Evolutionary conservation across 202 grass and related monocot species (phyloP).

Genomic region (Panicum hallii): DNA sequence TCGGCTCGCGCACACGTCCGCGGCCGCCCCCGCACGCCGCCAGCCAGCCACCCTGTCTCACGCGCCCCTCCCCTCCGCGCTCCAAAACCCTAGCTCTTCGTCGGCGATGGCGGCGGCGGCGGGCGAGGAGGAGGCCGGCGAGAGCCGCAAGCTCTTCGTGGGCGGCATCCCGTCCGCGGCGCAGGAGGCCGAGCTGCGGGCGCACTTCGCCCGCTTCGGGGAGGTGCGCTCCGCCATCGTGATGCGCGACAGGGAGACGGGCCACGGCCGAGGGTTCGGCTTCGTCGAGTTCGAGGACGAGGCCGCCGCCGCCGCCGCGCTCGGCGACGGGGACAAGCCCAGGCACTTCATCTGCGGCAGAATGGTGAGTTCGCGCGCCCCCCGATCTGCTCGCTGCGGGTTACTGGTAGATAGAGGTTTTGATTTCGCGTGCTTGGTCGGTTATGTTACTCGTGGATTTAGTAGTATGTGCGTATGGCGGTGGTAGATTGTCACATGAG

Average conservation of each 20-base stretch:
- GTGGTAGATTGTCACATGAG: constrained; percentile 2
- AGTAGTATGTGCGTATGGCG: not conserved
- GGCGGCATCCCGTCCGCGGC: constrained; percentile 75
- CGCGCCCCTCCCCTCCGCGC: not conserved
- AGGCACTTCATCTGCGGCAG: constrained; percentile 68
- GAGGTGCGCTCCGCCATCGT: constrained; percentile 70
- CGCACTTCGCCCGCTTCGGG: constrained; percentile 69
- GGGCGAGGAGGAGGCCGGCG: constrained; percentile 6
- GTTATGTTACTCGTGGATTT: not conserved
- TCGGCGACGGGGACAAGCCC: constrained; percentile 63
- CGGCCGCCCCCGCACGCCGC: constrained; percentile 26
- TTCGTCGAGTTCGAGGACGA: constrained; percentile 87
- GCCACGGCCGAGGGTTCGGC: constrained; percentile 75
- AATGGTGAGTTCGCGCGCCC: constrained; percentile 42
- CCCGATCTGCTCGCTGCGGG: not conserved
- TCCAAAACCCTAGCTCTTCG: constrained; percentile 61
- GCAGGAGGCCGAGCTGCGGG: constrained; percentile 58
- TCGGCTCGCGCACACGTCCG: constrained; percentile 41
- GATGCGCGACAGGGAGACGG: constrained; percentile 71
- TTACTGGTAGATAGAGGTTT: not conserved
- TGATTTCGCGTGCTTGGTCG: not conserved
- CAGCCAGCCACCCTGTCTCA: not conserved
- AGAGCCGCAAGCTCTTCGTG: constrained; percentile 80
- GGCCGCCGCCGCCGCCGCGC: constrained; percentile 57
- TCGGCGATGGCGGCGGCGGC: constrained; percentile 39